These are phyloP conservation scores for Sordaria brevicollis DNA, from an alignment of 495 filamentous ascomycete species.

Conservation along the genomic window DNA sequence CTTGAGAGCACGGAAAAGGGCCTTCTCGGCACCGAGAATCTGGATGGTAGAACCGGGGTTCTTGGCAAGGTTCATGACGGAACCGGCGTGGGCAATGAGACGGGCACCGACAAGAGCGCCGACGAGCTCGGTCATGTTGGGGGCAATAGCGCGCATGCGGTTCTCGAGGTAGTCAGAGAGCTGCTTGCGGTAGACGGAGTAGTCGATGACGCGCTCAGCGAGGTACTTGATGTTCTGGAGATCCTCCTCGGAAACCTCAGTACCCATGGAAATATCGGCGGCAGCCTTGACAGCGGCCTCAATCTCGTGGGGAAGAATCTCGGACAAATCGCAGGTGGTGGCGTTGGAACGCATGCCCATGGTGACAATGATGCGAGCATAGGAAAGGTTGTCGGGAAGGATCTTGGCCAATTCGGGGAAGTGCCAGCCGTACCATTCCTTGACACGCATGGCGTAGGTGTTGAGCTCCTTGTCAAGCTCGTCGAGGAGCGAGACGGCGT, in stretches of 20 bases:
- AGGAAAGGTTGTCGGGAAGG: slow-evolving; percentile 95
- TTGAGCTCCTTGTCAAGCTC: slow-evolving; percentile 98
- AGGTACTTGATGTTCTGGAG: slow-evolving; percentile 81
- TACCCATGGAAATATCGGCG: slow-evolving; percentile 96
- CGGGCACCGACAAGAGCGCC: slow-evolving; percentile 92
- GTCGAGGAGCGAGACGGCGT: slow-evolving; percentile 87
- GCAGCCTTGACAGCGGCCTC: slow-evolving; percentile 85
- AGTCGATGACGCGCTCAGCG: slow-evolving; percentile 84
- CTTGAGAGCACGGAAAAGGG: slow-evolving; percentile 94
- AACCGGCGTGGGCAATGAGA: slow-evolving; percentile 91
- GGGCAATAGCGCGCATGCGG: slow-evolving; percentile 94
- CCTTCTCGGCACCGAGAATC: slow-evolving; percentile 97
- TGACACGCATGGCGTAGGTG: slow-evolving; percentile 96
- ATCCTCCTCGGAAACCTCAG: slow-evolving; percentile 84
- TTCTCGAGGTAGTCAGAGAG: slow-evolving; percentile 81
- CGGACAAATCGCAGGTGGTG: slow-evolving; percentile 65
- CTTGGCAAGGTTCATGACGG: slow-evolving; percentile 92
- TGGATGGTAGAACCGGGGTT: slow-evolving; percentile 92
- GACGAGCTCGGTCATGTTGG: slow-evolving; percentile 88
- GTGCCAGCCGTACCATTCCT: slow-evolving; percentile 99
- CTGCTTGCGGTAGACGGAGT: slow-evolving; percentile 80
- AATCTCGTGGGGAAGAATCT: slow-evolving; percentile 94
- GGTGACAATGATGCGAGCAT: slow-evolving; percentile 71
- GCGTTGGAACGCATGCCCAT: slow-evolving; percentile 82
- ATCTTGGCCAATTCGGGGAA: slow-evolving; percentile 97